Conservation (phyloP, 2,329 filamentous ascomycete species). For the Stromatinia cepivora region DNA sequence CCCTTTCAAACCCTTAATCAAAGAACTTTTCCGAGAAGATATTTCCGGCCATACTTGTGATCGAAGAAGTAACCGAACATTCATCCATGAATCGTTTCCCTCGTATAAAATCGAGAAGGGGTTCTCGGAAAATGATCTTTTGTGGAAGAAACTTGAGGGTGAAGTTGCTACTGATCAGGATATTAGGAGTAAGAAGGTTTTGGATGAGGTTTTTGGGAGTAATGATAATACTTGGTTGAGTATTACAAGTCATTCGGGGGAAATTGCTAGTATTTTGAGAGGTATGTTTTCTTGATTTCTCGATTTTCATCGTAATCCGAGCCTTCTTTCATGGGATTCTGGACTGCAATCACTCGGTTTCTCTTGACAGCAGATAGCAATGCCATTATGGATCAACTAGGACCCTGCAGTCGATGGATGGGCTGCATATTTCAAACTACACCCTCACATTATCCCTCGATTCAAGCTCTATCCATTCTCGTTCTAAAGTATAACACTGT, state of each 20-base stretch:
- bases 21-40: slow-evolving; percentile 65
- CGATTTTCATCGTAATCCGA: not conserved
- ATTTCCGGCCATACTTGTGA: slow-evolving; percentile 71
- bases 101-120: slow-evolving; percentile 58
- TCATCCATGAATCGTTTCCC: slow-evolving; percentile 55
- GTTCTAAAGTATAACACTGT: not conserved
- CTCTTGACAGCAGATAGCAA: not conserved
- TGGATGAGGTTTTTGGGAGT: slow-evolving; percentile 57
- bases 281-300: slow-evolving; percentile 28
- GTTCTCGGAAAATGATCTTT: slow-evolving; percentile 57
- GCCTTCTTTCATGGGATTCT: not conserved
- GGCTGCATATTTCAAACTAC: not conserved
- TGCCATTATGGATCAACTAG: not conserved
- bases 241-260: slow-evolving; percentile 60
- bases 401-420: not conserved
- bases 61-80: slow-evolving; percentile 55
- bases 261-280: slow-evolving; percentile 53
- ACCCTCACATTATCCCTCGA: no score
- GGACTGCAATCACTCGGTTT: no score
- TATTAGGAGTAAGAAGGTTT: slow-evolving; percentile 45
- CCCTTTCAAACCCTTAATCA: slow-evolving; percentile 60
- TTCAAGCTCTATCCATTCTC: no score
- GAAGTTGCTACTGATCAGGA: slow-evolving; percentile 51
- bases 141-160: slow-evolving; percentile 47
- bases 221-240: slow-evolving; percentile 58